These are phyloP conservation scores for Colletotrichum musicola DNA, from an alignment of 2,329 filamentous ascomycete species.

Conservation along the genomic window DNA sequence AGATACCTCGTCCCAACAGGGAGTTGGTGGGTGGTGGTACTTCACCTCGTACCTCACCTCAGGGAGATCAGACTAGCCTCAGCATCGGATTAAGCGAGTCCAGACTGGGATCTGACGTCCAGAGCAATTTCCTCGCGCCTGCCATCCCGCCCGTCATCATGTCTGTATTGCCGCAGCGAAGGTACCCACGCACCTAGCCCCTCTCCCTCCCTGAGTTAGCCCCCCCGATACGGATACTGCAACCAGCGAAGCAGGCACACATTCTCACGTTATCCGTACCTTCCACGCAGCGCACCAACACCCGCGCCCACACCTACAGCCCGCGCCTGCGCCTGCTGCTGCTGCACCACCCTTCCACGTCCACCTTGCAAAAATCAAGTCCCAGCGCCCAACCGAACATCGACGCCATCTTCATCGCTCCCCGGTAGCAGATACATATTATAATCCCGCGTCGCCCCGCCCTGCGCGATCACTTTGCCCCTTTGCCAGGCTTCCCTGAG, in stretches of 20 bases:
- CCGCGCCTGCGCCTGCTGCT: constrained; percentile 15
- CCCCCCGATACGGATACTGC: not conserved
- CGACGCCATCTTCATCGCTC: constrained; percentile 28
- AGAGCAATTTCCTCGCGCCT: constrained; percentile 24
- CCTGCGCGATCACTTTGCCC: constrained; percentile 14
- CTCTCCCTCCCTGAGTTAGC: not conserved
- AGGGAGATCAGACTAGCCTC: constrained; percentile 11
- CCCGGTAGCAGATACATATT: constrained; percentile 22
- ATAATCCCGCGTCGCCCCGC: constrained; percentile 32
- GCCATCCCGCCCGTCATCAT: not conserved
- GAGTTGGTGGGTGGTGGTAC: no score
- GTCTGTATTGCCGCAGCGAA: not conserved
- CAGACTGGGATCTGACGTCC: constrained; percentile 10
- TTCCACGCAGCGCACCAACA: constrained; percentile 10
- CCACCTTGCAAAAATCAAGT: constrained; percentile 32
- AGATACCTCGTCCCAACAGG: no score
- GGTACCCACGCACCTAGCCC: not conserved
- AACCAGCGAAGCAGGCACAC: constrained; percentile 21
- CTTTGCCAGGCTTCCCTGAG: constrained; percentile 6
- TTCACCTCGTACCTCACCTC: not conserved
- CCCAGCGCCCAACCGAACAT: constrained; percentile 33
- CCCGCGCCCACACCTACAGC: constrained; percentile 8
- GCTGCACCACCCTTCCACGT: constrained; percentile 17
- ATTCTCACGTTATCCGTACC: no score
- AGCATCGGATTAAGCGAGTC: constrained; percentile 33